Evolutionary conservation across 2,329 filamentous ascomycete species (phyloP), one percentile per base, ranked within the genome.

Genomic region (Stemphylium lycopersici): DNA sequence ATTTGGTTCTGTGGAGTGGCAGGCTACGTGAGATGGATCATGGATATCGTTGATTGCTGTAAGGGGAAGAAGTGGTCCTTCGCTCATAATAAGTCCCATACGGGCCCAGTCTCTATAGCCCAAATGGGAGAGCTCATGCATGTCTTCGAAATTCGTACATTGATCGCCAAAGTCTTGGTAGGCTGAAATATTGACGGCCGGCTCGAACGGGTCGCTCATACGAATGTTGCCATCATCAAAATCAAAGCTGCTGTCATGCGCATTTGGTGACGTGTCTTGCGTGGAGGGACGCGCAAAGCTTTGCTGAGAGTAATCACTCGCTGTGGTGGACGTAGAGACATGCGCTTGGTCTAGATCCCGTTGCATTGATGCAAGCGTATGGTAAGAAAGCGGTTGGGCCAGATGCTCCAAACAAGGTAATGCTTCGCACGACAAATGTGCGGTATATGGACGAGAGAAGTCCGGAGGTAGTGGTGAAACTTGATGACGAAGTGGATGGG

Each of bases 141-240:
- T 24, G 10, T 31, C n/a, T 12, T 46, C 36, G 0, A 32, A 6
- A 13, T 33, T 33, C 6, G 31, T 10, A 6, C 11, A 33, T n/a
- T 44, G 55, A 8, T 40, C 50, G 3, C 44, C 48, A 15, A 60
- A 58, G 31, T 48, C 46, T 10, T 66, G 62, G 55, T 70, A 73
- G 2, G 54, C 45, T 0, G 55, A 50, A 11, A 73, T 59, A 29
- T 67, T 59, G 38, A 72, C 69, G 11, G 62, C 52, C 0, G 72
- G 66, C 18, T 78, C 75, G 46, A 78, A 77, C 11, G 70, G 69
- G 38, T 59, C 62, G 0, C 55, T 40, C 16, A 78, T 71, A 48
- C 72, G 70, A 50, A 79, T 77, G 34, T 75, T 73, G 11, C 75
- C 74, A 44, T 67, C 71, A 16, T 59, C 64, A 65, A 79, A 78